These are phyloP conservation scores for Emmonsiellopsis sp. DNA, from an alignment of 2,329 filamentous ascomycete genomes.

Conservation along the genomic window DNA sequence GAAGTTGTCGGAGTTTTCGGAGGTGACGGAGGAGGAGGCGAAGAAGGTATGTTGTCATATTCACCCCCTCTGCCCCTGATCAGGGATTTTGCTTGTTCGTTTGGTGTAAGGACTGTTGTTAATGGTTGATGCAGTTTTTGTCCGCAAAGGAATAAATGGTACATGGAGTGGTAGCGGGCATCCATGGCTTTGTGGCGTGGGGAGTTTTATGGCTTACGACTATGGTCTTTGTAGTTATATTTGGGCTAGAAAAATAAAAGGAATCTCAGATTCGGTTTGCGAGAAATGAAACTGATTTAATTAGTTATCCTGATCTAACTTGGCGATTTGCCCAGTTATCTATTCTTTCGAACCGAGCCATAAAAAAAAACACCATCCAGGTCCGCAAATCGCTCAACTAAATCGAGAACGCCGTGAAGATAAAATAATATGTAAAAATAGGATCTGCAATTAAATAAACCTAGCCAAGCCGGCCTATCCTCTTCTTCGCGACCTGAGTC, in stretches of 20 bases:
- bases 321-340: no score
- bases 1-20: conserved; percentile 52
- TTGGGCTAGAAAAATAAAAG: no score
- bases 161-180: not conserved
- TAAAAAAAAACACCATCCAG: no score
- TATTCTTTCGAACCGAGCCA: no score
- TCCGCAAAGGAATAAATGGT: conserved; percentile 12
- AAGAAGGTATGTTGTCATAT: conserved; percentile 35
- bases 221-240: not conserved
- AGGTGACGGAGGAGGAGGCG: conserved; percentile 63
- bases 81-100: not conserved
- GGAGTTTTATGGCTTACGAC: no score
- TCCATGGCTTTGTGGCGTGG: not conserved
- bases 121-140: conserved; percentile 14
- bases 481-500: conserved; percentile 39
- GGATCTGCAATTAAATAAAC: not conserved
- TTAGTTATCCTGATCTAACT: no score
- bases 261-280: no score
- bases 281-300: no score
- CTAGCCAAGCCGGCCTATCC: conserved; percentile 39
- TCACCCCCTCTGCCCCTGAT: not conserved
- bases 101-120: not conserved
- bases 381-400: not conserved
- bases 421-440: not conserved
- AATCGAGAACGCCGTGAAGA: not conserved